Percentiles rank a stretch among this genome's conserved stretches.
phyloP scores from a whole-genome alignment of 768 basidiomycete species.

The Sarcodon aspratus region DNA sequence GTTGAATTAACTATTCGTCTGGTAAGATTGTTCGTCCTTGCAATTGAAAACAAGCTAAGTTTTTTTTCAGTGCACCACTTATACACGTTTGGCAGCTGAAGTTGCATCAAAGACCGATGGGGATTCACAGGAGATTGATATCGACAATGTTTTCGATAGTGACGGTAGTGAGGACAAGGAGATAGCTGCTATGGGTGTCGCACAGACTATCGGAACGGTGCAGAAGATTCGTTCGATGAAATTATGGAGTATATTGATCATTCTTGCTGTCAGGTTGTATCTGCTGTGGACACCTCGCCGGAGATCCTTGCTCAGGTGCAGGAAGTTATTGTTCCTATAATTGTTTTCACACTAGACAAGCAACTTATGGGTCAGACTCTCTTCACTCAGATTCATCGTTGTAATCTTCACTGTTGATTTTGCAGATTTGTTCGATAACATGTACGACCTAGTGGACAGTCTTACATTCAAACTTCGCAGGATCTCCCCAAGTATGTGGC shows the following conservation, averaged over 20 bases:
- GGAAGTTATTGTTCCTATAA: slow-evolving; percentile 70
- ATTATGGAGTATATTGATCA: not conserved
- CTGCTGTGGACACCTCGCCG: slow-evolving; percentile 58
- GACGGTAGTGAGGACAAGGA: slow-evolving; percentile 77
- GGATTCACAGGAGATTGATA: slow-evolving; percentile 36
- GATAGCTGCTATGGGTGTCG: slow-evolving; percentile 77
- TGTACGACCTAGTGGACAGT: slow-evolving; percentile 78
- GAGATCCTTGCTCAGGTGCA: slow-evolving; percentile 74
- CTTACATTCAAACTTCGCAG: slow-evolving; percentile 71
- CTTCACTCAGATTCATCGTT: not conserved
- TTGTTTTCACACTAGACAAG: slow-evolving; percentile 66
- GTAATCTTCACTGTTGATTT: not conserved
- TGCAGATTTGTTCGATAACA: slow-evolving; percentile 76
- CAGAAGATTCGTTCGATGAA: slow-evolving; percentile 12
- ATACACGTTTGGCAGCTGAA: slow-evolving; percentile 68
- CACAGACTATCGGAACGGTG: slow-evolving; percentile 77
- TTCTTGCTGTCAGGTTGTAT: slow-evolving; percentile 42
- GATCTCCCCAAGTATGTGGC: slow-evolving; percentile 81
- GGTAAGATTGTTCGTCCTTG: slow-evolving; percentile 23
- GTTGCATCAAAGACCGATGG: slow-evolving; percentile 39
- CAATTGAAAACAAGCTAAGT: not conserved
- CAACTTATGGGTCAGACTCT: slow-evolving; percentile 55
- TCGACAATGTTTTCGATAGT: slow-evolving; percentile 38
- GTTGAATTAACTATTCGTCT: slow-evolving; percentile 68
- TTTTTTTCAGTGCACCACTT: slow-evolving; percentile 59